Conservation (phyloP, 306 rosid species). For the Chamaecrista fasciculata region DNA sequence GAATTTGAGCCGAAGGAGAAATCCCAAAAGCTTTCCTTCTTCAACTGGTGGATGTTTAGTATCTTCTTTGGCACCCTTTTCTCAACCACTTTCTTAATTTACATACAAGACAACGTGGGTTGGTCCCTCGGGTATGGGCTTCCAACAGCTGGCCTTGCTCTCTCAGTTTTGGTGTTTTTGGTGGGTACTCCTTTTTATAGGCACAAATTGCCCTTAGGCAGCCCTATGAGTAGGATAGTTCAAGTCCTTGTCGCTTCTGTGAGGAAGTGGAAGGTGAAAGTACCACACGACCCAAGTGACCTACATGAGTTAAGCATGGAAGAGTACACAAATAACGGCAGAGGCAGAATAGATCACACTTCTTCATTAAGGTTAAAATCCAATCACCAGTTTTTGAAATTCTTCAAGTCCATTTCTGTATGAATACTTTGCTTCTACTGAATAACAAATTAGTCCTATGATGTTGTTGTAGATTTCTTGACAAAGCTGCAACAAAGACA, state of each 20-base stretch:
- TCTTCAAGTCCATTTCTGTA: neutral
- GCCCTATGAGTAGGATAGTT: conserved; percentile 62
- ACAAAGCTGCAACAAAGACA: conserved; percentile 59
- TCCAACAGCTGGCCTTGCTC: conserved; percentile 66
- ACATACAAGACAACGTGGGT: conserved; percentile 73
- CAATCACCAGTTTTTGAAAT: neutral
- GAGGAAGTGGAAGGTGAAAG: conserved; percentile 49
- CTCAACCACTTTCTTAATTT: conserved; percentile 62
- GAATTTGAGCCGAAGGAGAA: conserved; percentile 68
- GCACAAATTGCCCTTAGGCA: conserved; percentile 69
- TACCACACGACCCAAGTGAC: conserved; percentile 61
- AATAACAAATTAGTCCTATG: neutral
- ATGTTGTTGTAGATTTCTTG: conserved; percentile 55
- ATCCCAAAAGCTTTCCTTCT: conserved; percentile 61
- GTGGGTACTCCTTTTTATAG: conserved; percentile 63
- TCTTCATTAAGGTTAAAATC: conserved; percentile 51
- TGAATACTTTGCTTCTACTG: neutral
- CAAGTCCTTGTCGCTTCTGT: conserved; percentile 58
- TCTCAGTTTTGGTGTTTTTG: conserved; percentile 62
- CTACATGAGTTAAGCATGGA: conserved; percentile 62
- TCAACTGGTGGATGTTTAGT: conserved; percentile 86
- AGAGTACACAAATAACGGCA: conserved; percentile 37
- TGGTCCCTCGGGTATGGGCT: conserved; percentile 79
- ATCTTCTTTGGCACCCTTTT: conserved; percentile 71
- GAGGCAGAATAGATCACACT: conserved; percentile 47